Base-by-base conservation (phyloP, 116 monocot species). In the Zostera marina region DNA sequence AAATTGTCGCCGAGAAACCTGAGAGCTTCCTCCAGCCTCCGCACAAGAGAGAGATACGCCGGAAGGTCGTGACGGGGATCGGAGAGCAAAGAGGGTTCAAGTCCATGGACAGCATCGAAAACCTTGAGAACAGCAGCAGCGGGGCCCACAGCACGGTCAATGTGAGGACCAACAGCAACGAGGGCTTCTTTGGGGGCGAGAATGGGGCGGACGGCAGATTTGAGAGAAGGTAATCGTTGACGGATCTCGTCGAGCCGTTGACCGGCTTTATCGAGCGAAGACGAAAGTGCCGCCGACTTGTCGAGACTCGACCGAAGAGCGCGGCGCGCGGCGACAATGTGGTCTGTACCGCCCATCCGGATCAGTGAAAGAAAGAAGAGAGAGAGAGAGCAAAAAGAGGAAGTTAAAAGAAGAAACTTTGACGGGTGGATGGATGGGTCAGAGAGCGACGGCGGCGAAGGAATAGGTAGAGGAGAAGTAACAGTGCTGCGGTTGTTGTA, bases 71-170 rank as follows among this genome's bases (percentile, higher is more conserved):
- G 14, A 24, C 71, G 40, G 44, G 73, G 79, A 22, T 76, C 79
- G 26, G 77, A 69, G 67, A 82, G 74, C 41, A 88, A 72, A 3
- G 82, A 56, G 11, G 41, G 68, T 63, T 88, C 89, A 42, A 89
- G 84, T 47, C 84, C 89, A 59, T 84, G 89, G 17, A 89, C 78
- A 25, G 89, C 89, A 64, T 89, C 89, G 71, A 89, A 89, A 4
- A 89, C 84, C 57, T 78, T 80, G 32, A 89, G 89, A 44, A 89
- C 89, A 0, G 81, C 89, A 13, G 89, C 80, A 44, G 88, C 88
- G 52, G 71, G 71, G 59, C 71, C 71, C 1, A 82, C 76, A 22
- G 88, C 83, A 10, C 80, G 74, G 75, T 88, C 83, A 56, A 88
- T 88, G 80, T 88, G 83, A 21, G 65, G 68, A 12, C 60, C 63